A percentile compares a stretch with the other conserved stretches of the same genome.
Conservation (phyloP, 495 filamentous ascomycete species). For the Aspergillus avenaceus region DNA sequence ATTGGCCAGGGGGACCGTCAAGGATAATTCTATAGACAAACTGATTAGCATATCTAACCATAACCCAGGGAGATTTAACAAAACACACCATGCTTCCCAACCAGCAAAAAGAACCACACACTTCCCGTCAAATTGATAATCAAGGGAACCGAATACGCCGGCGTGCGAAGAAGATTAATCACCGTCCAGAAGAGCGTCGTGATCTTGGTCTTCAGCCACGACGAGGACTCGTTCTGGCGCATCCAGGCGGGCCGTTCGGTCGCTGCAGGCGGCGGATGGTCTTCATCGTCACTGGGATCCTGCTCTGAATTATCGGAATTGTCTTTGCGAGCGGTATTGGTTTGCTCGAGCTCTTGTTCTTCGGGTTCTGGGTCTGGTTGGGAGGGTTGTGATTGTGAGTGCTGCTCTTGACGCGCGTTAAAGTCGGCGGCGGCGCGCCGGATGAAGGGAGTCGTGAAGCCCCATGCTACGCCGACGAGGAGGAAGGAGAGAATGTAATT, state of each 20-base stretch:
- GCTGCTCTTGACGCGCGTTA: slow-evolving; percentile 44
- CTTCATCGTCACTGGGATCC: slow-evolving; percentile 13
- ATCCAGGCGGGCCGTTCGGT: slow-evolving; percentile 20
- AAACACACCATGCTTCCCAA: slow-evolving; percentile 81
- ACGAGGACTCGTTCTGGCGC: slow-evolving; percentile 12
- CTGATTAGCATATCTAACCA: neutral
- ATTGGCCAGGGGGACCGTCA: slow-evolving; percentile 94
- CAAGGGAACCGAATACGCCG: slow-evolving; percentile 79
- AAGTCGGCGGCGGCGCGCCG: slow-evolving; percentile 56
- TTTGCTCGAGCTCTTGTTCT: slow-evolving; percentile 16
- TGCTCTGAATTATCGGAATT: neutral
- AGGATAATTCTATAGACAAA: slow-evolving; percentile 63
- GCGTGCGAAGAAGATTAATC: slow-evolving; percentile 71
- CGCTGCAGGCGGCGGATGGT: slow-evolving; percentile 13
- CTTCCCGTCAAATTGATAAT: slow-evolving; percentile 90
- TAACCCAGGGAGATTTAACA: no score
- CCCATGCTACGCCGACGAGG: slow-evolving; percentile 87
- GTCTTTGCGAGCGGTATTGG: slow-evolving; percentile 4
- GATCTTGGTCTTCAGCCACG: slow-evolving; percentile 54
- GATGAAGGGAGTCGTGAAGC: slow-evolving; percentile 58
- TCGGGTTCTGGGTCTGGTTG: neutral
- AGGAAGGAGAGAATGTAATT: slow-evolving; percentile 86
- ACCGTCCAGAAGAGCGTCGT: slow-evolving; percentile 64
- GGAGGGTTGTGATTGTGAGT: slow-evolving; percentile 10
- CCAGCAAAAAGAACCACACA: slow-evolving; percentile 94